A percentile compares a stretch with the other conserved stretches of the same genome.
Conservation (phyloP, 495 filamentous ascomycete species). For the Xylaria grammica region DNA sequence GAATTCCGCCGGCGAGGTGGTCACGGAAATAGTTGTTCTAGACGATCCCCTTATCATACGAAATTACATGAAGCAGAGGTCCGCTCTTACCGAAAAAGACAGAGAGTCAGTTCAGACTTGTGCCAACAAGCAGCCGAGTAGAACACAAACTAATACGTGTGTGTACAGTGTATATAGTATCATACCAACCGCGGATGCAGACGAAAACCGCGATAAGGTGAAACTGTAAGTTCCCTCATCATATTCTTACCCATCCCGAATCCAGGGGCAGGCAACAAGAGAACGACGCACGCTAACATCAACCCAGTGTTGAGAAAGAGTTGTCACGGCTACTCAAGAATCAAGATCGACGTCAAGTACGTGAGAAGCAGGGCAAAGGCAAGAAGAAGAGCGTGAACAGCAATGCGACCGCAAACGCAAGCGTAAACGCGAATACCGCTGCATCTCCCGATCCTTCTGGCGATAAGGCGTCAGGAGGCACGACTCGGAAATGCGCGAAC, state of each 20-base stretch:
- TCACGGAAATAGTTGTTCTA: conserved; percentile 65
- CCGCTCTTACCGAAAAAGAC: conserved; percentile 64
- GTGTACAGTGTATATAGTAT: conserved; percentile 53
- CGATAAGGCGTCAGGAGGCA: conserved; percentile 61
- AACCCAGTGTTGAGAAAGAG: conserved; percentile 72
- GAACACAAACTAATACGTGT: conserved; percentile 16
- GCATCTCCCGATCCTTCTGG: conserved; percentile 53
- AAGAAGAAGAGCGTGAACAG: conserved; percentile 49
- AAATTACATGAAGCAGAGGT: conserved; percentile 60
- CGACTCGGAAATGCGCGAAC: conserved; percentile 94
- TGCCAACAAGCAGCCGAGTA: background rate
- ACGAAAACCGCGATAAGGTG: conserved; percentile 61
- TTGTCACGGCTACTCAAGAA: conserved; percentile 84
- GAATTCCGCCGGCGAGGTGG: conserved; percentile 66
- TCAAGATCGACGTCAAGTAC: conserved; percentile 85
- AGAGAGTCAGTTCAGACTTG: conserved; percentile 60
- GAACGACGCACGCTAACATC: conserved; percentile 39
- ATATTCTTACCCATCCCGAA: conserved; percentile 7
- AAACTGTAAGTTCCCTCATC: conserved; percentile 53
- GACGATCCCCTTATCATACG: conserved; percentile 76
- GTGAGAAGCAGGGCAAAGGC: conserved; percentile 82
- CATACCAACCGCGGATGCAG: conserved; percentile 75
- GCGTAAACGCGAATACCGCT: conserved; percentile 50
- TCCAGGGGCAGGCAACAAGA: conserved; percentile 33
- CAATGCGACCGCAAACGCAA: conserved; percentile 48